These are phyloP conservation scores for Pyracantha coccinea DNA, from an alignment of 331 rosid genomes.

Conservation along the genomic window DNA sequence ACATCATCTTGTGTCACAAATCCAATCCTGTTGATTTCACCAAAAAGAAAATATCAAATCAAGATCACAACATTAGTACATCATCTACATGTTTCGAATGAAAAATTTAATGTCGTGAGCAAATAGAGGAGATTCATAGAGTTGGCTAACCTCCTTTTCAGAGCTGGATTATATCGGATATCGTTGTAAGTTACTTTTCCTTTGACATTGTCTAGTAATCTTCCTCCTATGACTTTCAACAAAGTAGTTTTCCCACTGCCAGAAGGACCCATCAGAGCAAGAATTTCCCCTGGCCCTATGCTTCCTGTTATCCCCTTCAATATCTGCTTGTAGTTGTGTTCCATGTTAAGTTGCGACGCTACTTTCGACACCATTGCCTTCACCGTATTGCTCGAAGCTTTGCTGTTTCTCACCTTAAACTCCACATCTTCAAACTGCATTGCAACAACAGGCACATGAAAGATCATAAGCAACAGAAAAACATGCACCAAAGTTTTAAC, in stretches of 20 bases:
- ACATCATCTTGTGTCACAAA: constrained; percentile 97
- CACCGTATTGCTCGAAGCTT: constrained; percentile 34
- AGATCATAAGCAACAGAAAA: neutral
- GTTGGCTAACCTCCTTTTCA: constrained; percentile 62
- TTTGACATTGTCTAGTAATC: constrained; percentile 58
- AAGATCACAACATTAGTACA: neutral
- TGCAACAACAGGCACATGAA: neutral
- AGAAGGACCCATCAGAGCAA: constrained; percentile 97
- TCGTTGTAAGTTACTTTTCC: constrained; percentile 80
- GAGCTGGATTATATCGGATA: constrained; percentile 50
- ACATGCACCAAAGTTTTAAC: neutral
- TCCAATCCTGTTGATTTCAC: constrained; percentile 54
- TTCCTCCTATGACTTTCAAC: constrained; percentile 82
- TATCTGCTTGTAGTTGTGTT: constrained; percentile 59
- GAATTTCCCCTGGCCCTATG: constrained; percentile 89
- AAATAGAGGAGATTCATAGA: neutral
- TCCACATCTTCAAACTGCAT: constrained; percentile 95
- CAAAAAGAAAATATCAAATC: neutral
- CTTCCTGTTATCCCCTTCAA: constrained; percentile 89
- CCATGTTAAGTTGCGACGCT: constrained; percentile 34
- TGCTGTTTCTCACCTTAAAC: constrained; percentile 56
- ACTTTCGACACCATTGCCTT: constrained; percentile 49
- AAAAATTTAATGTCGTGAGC: neutral
- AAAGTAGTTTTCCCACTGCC: constrained; percentile 98
- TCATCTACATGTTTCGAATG: neutral